phyloP scores from a whole-genome alignment of 1,284 basidiomycete species.

The Phellinidium pouzarii region DNA sequence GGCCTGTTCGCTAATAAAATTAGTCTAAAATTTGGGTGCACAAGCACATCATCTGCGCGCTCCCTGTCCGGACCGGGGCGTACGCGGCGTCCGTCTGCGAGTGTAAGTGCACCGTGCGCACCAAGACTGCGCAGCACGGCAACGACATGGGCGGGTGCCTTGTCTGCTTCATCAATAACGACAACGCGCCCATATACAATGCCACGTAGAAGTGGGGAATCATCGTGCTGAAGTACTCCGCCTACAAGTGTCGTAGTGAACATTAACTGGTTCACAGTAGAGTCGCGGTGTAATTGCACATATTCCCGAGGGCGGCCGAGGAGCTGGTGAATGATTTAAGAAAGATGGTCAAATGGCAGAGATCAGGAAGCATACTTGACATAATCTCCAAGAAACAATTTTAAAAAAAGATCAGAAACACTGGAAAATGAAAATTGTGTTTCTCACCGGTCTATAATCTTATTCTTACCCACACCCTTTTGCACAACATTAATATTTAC shows the following conservation, averaged over 20 bases:
- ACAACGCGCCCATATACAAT: conserved; percentile 53
- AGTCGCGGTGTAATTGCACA: conserved; percentile 61
- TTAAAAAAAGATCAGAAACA: neutral
- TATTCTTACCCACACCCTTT: conserved; percentile 64
- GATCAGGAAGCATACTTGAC: conserved; percentile 36
- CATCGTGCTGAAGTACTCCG: conserved; percentile 50
- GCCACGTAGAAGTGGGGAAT: conserved; percentile 59
- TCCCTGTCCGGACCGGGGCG: conserved; percentile 32
- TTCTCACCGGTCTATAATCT: conserved; percentile 52
- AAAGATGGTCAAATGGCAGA: neutral
- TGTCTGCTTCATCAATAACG: conserved; percentile 64
- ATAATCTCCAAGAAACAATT: conserved; percentile 31
- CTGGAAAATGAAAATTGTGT: neutral
- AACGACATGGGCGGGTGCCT: conserved; percentile 64
- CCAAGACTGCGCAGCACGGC: conserved; percentile 62
- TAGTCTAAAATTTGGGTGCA: conserved; percentile 56
- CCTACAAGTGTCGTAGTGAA: conserved; percentile 53
- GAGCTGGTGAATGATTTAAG: conserved; percentile 31
- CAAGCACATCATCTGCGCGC: conserved; percentile 46
- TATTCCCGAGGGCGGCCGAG: conserved; percentile 59
- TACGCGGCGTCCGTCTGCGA: conserved; percentile 55
- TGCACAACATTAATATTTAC: neutral
- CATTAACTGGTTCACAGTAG: conserved; percentile 63
- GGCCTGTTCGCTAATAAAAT: conserved; percentile 61
- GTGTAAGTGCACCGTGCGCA: conserved; percentile 52